Evolutionary conservation across 176 grass and related monocot species (phyloP), one percentile per base, ranked within the genome.

Genomic region (Oryza meyeriana): DNA sequence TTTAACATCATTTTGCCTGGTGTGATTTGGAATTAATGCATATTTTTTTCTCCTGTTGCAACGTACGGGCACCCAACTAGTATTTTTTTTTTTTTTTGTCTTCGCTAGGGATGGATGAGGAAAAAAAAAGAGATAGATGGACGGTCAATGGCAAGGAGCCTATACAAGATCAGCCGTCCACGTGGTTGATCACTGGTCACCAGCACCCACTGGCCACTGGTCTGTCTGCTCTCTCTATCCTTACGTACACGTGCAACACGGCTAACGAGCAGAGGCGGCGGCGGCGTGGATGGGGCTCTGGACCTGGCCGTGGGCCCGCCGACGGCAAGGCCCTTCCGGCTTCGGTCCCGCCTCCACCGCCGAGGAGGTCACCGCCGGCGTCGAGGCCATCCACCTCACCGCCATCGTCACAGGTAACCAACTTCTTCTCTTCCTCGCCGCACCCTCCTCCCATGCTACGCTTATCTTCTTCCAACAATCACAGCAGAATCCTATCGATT

Each of bases 351-450:
- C 42, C 0, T 94, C 94, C 44, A 94, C 95, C 22, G 88, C 90
- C 18, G 90, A 98, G 31, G 92, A 94, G 55, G 90, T 94, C 82
- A 92, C 90, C 33, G 36, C 92, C 84, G 88, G 87, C 76, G 69
- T 91, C n/a, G 92, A 95, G 79, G 92, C 92, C 68, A 84, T 33
- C 82, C 59, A 86, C 67, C 82, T 98, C 57, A 98, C 92, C 5
- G 95, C 82, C 71, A 88, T 98, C 45, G 92, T 98, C 73, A 94
- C 95, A 89, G 95, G 95, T 92, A 59, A 11, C 52, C 50, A 57
- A 57, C 12, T 0, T 3, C 2, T 1, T 42, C 39, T 12, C 39
- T 40, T 35, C 6, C 34, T 35, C 6, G n/a, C n/a, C n/a, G n/a
- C n/a, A n/a, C n/a, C n/a, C n/a, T n/a, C n/a, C n/a, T n/a, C n/a